Base-by-base conservation (phyloP, 129 eudicot genomes). In the Artemisia tridentata region DNA sequence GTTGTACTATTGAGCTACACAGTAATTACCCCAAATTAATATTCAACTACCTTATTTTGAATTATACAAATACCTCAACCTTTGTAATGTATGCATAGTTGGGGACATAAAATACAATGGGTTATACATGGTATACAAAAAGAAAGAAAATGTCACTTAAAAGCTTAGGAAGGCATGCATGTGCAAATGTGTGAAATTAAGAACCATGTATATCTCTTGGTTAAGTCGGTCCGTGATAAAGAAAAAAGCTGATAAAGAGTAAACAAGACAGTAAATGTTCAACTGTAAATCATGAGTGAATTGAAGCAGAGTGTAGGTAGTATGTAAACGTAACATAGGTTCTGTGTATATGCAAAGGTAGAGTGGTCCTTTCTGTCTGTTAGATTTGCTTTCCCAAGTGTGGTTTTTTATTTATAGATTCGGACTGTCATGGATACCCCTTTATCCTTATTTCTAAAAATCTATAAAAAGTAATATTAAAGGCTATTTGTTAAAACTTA, bases 301-400 rank as follows among this genome's bases (percentile, higher is more conserved):
- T 16, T 23, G 57, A 72, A 63, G 29, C 7, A 69, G 64, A 68
- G 62, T 31, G 21, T 49, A 51, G 55, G 69, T 76, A 53, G 59
- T 20, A 63, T 71, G 67, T 58, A 58, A 69, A 69, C 16, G 1
- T 54, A 54, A 54, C 18, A 27, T 27, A 27, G 41, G 17, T 27
- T 20, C 43, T 25, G 43, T 65, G 70, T 65, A 47, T 38, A 71
- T 14, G 43, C 54, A 58, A 61, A 78, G 76, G 61, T 67, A 78
- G 81, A 17, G 81, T 71, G 81, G 81, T 78, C 81, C 81, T 77
- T 27, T 73, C 11, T 63, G 52, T 14, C 60, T 63, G 69, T 68
- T 59, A 68, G 59, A 69, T 76, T 76, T 76, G 80, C 81, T 52
- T 78, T 78, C 81, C 81, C 81, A 78, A 78, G 67, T 78, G 71